These are phyloP conservation scores for Cerrena zonata DNA, from an alignment of 1,284 basidiomycete species.

Conservation along the genomic window DNA sequence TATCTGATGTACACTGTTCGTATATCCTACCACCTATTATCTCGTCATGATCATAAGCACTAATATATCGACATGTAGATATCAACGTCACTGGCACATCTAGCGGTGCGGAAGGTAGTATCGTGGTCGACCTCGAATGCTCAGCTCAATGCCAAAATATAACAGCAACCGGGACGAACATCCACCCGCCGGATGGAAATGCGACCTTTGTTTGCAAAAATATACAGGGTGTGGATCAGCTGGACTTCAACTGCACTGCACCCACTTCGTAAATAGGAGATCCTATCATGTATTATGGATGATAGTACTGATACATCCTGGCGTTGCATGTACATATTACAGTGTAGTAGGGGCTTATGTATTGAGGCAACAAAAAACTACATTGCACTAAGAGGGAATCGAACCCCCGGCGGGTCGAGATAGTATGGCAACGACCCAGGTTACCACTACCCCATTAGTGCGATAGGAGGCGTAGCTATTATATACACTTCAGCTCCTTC, in stretches of 20 bases:
- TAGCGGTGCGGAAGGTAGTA: conserved; percentile 30
- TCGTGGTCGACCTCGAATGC: conserved; percentile 36
- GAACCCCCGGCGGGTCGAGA: conserved; percentile 67
- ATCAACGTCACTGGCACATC: conserved; percentile 36
- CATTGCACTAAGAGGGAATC: conserved; percentile 69
- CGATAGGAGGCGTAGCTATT: neutral
- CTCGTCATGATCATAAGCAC: neutral
- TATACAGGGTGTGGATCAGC: conserved; percentile 23
- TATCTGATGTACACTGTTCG: conserved; percentile 38
- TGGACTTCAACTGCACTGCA: conserved; percentile 25
- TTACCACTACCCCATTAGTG: conserved; percentile 44
- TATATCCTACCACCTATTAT: neutral
- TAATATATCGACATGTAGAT: conserved; percentile 15
- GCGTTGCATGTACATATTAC: neutral
- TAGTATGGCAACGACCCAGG: conserved; percentile 44
- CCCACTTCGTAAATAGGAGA: conserved; percentile 6
- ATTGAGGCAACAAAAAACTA: neutral
- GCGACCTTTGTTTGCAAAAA: conserved; percentile 43
- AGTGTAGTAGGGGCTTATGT: too few relatives aligned
- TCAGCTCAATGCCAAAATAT: conserved; percentile 34
- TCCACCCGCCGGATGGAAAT: conserved; percentile 26
- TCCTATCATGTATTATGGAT: neutral
- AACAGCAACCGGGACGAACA: conserved; percentile 30
- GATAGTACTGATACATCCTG: neutral
- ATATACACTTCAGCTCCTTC: neutral